Percentiles rank a stretch among this genome's conserved stretches.
Evolutionary conservation across 441 rosid genomes (phyloP).

Genomic region (Populus hybrid): DNA sequence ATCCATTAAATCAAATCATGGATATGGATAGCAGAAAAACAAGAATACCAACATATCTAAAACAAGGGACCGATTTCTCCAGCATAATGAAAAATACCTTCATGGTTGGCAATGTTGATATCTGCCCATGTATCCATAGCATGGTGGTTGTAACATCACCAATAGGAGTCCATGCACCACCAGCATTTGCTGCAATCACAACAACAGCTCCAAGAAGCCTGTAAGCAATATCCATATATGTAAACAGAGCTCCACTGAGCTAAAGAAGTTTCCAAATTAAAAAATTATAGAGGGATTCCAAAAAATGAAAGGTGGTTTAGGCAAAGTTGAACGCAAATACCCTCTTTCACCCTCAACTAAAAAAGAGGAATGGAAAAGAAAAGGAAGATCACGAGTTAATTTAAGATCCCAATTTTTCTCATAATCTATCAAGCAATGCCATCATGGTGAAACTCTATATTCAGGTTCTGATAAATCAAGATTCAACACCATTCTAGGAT

Average conservation of each 20-base stretch:
- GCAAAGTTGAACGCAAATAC: background rate
- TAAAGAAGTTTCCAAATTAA: background rate
- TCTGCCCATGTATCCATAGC: constrained; percentile 96
- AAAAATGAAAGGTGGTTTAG: background rate
- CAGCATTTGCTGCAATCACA: constrained; percentile 95
- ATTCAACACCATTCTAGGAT: background rate
- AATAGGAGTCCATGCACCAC: constrained; percentile 97
- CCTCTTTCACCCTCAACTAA: no score
- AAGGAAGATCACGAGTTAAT: no score
- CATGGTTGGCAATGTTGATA: constrained; percentile 78
- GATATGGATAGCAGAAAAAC: background rate
- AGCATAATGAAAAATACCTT: constrained; percentile 40
- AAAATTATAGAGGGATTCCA: background rate
- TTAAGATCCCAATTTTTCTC: no score
- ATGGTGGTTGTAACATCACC: constrained; percentile 98
- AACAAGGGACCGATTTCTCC: background rate
- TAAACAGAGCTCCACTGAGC: background rate
- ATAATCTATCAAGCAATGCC: no score
- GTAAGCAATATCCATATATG: constrained; percentile 13
- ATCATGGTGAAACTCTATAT: background rate
- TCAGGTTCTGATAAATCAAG: background rate
- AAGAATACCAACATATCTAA: background rate
- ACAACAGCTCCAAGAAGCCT: constrained; percentile 94
- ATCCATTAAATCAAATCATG: background rate
- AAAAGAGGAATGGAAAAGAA: no score